Evolutionary conservation across 2,329 filamentous ascomycete species (phyloP).

Genomic region (Elsinoe fawcettii): DNA sequence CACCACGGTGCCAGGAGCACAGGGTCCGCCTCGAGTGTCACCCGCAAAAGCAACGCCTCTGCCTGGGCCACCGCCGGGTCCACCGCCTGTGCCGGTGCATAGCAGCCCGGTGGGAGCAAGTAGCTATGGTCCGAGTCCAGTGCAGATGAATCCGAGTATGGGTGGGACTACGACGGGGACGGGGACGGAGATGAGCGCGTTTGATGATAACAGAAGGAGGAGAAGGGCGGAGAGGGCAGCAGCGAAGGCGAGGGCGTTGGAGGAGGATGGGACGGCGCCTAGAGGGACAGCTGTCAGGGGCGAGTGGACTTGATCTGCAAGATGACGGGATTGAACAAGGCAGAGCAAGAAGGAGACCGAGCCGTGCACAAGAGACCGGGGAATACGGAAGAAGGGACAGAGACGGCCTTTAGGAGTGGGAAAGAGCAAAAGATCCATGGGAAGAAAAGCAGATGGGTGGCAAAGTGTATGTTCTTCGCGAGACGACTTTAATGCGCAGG

Average conservation of each 20-base stretch:
- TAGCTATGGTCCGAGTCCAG: slow-evolving; percentile 21
- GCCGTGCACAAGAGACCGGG: background rate
- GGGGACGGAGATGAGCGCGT: slow-evolving; percentile 37
- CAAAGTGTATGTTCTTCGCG: background rate
- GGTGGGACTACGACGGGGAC: slow-evolving; percentile 36
- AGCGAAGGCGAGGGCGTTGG: slow-evolving; percentile 13
- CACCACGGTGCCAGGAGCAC: background rate
- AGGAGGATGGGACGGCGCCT: background rate
- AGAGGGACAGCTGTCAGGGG: background rate
- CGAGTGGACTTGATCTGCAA: background rate
- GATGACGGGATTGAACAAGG: too few relatives aligned
- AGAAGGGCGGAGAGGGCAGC: slow-evolving; percentile 46
- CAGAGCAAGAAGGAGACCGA: too few relatives aligned
- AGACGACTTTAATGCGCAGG: slow-evolving; percentile 8
- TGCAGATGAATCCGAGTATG: slow-evolving; percentile 23
- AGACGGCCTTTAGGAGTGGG: too few relatives aligned
- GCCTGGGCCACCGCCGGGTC: slow-evolving; percentile 21
- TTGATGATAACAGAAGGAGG: slow-evolving; percentile 47
- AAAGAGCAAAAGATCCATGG: background rate
- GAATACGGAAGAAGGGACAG: too few relatives aligned
- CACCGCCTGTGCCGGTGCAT: slow-evolving; percentile 20
- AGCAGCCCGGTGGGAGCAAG: slow-evolving; percentile 14
- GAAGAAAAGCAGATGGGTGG: background rate
- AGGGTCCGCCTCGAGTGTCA: slow-evolving; percentile 13
- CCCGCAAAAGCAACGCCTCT: slow-evolving; percentile 11